These are phyloP conservation scores for Aspergillus quadrilineatus DNA, from an alignment of 2,329 filamentous ascomycete genomes.

Conservation along the genomic window DNA sequence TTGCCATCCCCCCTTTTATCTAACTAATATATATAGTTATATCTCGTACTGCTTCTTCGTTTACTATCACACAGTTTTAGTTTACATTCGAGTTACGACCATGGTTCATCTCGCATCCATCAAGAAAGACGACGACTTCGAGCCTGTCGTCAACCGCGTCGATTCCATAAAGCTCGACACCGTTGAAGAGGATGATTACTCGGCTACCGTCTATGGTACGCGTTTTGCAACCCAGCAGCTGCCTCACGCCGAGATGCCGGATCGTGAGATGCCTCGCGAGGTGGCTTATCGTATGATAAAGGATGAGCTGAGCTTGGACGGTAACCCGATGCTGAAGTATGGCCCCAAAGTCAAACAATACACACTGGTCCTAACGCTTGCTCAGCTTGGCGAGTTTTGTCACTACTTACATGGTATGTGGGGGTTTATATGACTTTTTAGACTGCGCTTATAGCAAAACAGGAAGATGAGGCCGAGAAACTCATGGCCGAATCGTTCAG, in stretches of 20 bases:
- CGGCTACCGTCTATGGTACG: conserved; percentile 83
- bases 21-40: neutral
- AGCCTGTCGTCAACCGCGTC: conserved; percentile 41
- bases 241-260: conserved; percentile 81
- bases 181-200: conserved; percentile 52
- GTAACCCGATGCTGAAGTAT: conserved; percentile 74
- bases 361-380: neutral
- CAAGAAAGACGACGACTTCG: conserved; percentile 37
- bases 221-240: conserved; percentile 78
- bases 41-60: neutral
- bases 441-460: conserved; percentile 6
- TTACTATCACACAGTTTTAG: neutral
- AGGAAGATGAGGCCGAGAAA: conserved; percentile 93
- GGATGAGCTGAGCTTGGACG: conserved; percentile 87
- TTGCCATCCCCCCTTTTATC: neutral
- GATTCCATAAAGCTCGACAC: conserved; percentile 49
- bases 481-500: conserved; percentile 90
- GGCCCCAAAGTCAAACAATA: conserved; percentile 11
- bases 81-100: neutral
- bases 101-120: conserved; percentile 47
- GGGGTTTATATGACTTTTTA: neutral
- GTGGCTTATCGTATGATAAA: conserved; percentile 97
- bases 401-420: conserved; percentile 85
- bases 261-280: conserved; percentile 83
- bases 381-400: conserved; percentile 83